These are phyloP conservation scores for Sindora glabra DNA, from an alignment of 306 rosid genomes.

Conservation along the genomic window DNA sequence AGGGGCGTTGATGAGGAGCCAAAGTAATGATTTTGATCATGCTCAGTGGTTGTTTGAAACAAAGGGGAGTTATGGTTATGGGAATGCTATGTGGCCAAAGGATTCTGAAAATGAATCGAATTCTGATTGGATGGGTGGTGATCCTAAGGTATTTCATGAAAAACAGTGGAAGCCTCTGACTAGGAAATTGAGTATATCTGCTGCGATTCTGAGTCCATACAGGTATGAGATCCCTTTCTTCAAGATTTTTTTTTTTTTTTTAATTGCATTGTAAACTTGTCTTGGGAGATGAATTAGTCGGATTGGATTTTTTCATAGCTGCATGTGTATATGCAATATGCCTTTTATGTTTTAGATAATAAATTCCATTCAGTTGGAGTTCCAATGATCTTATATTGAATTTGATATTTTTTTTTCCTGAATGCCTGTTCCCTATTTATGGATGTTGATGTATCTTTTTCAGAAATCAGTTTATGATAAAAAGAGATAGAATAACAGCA, in stretches of 20 bases:
- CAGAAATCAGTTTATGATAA: background rate
- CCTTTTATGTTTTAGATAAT: background rate
- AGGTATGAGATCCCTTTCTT: slow-evolving; percentile 30
- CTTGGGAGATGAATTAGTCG: background rate
- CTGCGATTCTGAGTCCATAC: slow-evolving; percentile 67
- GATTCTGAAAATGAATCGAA: slow-evolving; percentile 28
- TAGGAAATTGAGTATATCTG: slow-evolving; percentile 40
- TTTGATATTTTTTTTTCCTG: background rate
- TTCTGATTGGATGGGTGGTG: slow-evolving; percentile 51
- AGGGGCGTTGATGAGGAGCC: slow-evolving; percentile 29
- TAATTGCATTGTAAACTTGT: background rate
- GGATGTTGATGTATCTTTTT: background rate
- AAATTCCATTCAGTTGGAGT: background rate
- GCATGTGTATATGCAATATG: background rate
- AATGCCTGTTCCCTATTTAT: background rate
- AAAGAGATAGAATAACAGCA: background rate
- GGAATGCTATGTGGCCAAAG: slow-evolving; percentile 72
- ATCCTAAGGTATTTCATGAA: slow-evolving; percentile 38
- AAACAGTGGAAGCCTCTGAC: slow-evolving; percentile 66
- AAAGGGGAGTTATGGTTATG: slow-evolving; percentile 67
- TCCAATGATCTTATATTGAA: background rate
- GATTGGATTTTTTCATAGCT: background rate
- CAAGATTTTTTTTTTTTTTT: background rate
- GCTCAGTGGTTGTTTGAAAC: slow-evolving; percentile 56
- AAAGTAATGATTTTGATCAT: slow-evolving; percentile 45